A percentile compares a stretch with the other conserved stretches of the same genome.
These are phyloP conservation scores for Salix purpurea DNA, from an alignment of 345 rosid species.

Conservation along the genomic window DNA sequence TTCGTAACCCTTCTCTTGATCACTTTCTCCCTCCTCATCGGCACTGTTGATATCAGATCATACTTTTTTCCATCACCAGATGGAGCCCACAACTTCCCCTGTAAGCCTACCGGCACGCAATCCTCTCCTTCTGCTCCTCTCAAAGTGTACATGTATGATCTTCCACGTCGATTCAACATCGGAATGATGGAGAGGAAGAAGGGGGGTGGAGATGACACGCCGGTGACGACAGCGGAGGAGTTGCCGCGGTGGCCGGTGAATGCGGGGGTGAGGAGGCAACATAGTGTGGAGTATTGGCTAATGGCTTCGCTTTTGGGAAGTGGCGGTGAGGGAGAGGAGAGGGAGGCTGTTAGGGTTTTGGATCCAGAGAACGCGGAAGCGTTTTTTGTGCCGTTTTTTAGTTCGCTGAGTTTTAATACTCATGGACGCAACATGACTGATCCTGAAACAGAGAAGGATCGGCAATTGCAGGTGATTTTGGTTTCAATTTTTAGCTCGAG, in stretches of 20 bases:
- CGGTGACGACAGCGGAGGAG: slow-evolving; percentile 46
- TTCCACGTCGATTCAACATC: slow-evolving; percentile 72
- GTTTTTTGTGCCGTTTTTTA: slow-evolving; percentile 85
- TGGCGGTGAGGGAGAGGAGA: slow-evolving; percentile 31
- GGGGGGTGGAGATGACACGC: slow-evolving; percentile 31
- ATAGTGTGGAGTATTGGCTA: slow-evolving; percentile 95
- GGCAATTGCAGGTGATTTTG: slow-evolving; percentile 65
- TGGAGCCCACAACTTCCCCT: not conserved
- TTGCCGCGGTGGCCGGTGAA: slow-evolving; percentile 68
- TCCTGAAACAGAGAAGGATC: slow-evolving; percentile 88
- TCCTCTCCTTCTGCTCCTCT: slow-evolving; percentile 31
- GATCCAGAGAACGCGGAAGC: slow-evolving; percentile 91
- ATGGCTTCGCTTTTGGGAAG: slow-evolving; percentile 75
- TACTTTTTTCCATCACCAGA: slow-evolving; percentile 50
- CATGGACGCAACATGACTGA: slow-evolving; percentile 93
- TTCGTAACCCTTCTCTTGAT: slow-evolving; percentile 40
- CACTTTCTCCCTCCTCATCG: slow-evolving; percentile 47
- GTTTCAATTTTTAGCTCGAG: not conserved
- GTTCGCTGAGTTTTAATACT: slow-evolving; percentile 79
- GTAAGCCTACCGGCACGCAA: too few species aligned
- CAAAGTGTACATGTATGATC: slow-evolving; percentile 86
- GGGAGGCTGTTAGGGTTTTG: slow-evolving; percentile 78
- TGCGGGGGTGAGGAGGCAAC: slow-evolving; percentile 66
- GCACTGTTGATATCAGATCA: slow-evolving; percentile 52
- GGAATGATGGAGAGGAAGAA: slow-evolving; percentile 58